phyloP scores from a whole-genome alignment of 495 filamentous ascomycete species.

The Parachaetomium inaequale region DNA sequence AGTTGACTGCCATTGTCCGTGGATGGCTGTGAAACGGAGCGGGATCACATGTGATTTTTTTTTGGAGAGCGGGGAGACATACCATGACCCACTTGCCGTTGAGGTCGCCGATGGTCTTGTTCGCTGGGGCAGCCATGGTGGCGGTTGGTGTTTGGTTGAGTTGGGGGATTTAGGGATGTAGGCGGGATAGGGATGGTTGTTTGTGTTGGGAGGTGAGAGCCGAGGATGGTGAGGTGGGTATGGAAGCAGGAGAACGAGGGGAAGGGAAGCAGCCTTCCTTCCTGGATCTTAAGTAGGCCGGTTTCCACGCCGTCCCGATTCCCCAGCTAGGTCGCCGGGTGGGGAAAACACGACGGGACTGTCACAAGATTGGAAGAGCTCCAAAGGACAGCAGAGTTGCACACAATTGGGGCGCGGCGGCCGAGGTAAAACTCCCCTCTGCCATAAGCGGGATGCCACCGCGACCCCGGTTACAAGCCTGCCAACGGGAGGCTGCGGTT shows the following conservation, averaged over 20 bases:
- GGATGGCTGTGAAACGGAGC: too few relatives aligned
- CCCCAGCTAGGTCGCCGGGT: background rate
- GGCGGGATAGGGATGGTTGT: background rate
- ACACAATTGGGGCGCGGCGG: slow-evolving; percentile 12
- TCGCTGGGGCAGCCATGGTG: slow-evolving; percentile 79
- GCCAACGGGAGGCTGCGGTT: too few relatives aligned
- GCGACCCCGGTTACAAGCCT: background rate
- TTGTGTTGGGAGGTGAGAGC: background rate
- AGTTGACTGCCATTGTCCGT: background rate
- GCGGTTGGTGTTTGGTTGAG: background rate
- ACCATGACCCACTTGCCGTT: slow-evolving; percentile 79
- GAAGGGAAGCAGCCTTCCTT: background rate
- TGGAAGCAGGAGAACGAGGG: background rate
- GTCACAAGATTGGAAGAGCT: slow-evolving; percentile 8
- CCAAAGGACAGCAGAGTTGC: background rate
- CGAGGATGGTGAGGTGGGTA: background rate
- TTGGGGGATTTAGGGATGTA: background rate
- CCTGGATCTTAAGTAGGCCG: slow-evolving; percentile 4
- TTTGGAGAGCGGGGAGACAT: slow-evolving; percentile 24
- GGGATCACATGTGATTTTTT: slow-evolving; percentile 4
- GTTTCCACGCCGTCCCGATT: background rate
- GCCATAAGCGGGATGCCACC: background rate
- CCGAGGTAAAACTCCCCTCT: slow-evolving; percentile 13
- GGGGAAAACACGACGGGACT: background rate
- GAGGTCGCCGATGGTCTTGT: slow-evolving; percentile 68